Percentiles rank a stretch among this genome's conserved stretches.
phyloP scores from a whole-genome alignment of 345 rosid species.

The Hibiscus tridactylites region DNA sequence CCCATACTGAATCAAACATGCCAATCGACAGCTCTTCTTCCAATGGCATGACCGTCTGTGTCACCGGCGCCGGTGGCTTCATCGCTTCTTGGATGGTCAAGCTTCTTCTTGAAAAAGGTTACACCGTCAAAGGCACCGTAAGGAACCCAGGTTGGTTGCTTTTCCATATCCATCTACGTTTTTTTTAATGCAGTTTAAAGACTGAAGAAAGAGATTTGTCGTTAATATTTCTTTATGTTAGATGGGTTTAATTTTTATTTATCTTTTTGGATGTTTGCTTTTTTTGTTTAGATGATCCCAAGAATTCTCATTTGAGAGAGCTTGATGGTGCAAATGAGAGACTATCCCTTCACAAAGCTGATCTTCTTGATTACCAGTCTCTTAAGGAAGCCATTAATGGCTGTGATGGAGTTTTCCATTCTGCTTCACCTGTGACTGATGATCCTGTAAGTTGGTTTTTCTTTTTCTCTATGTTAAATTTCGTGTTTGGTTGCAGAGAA shows the following conservation, averaged over 20 bases:
- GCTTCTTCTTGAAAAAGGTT: slow-evolving; percentile 72
- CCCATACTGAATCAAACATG: slow-evolving; percentile 19
- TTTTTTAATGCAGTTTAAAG: too few species aligned
- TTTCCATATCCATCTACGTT: too few species aligned
- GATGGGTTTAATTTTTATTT: not conserved
- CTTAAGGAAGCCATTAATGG: slow-evolving; percentile 60
- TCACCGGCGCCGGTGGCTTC: slow-evolving; percentile 97
- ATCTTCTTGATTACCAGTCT: slow-evolving; percentile 65
- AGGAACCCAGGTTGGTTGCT: slow-evolving; percentile 60
- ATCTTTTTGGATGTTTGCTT: not conserved
- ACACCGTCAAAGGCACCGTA: slow-evolving; percentile 75
- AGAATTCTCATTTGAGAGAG: slow-evolving; percentile 74
- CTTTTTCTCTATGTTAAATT: not conserved
- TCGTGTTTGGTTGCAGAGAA: slow-evolving; percentile 21
- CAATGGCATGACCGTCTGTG: slow-evolving; percentile 48
- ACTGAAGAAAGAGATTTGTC: too few species aligned
- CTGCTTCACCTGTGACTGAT: slow-evolving; percentile 93
- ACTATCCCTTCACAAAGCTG: slow-evolving; percentile 56
- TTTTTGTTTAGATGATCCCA: slow-evolving; percentile 50
- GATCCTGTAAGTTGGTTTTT: slow-evolving; percentile 58
- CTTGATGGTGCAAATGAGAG: slow-evolving; percentile 89
- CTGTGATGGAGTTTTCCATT: slow-evolving; percentile 90
- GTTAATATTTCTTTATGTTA: too few species aligned
- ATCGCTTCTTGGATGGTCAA: slow-evolving; percentile 97
- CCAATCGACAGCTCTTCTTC: slow-evolving; percentile 30